These are phyloP conservation scores for Guadua angustifolia DNA, from an alignment of 176 grass and related monocot genomes.

Conservation along the genomic window DNA sequence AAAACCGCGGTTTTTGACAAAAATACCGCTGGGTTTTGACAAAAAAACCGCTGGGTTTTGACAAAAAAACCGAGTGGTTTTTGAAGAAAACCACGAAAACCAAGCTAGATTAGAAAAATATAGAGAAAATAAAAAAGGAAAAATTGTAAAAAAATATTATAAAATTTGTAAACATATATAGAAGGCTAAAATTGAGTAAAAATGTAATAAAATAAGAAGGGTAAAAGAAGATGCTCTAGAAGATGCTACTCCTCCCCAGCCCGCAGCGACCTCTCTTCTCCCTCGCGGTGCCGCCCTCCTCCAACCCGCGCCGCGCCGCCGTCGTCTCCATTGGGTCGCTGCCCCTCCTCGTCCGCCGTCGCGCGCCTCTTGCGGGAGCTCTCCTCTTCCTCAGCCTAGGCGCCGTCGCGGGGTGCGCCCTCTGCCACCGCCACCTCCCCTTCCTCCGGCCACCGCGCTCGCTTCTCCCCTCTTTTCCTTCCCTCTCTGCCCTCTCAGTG, in stretches of 20 bases:
- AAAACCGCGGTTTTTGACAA: too few species aligned
- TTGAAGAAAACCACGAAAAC: too few species aligned
- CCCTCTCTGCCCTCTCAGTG: background rate
- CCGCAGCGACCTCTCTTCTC: constrained; percentile 34
- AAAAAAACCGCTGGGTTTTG: too few species aligned
- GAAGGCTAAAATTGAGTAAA: too few species aligned
- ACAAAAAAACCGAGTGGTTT: too few species aligned
- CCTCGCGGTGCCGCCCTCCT: background rate
- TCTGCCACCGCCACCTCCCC: constrained; percentile 39
- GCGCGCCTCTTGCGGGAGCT: constrained; percentile 47
- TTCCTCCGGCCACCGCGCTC: constrained; percentile 35
- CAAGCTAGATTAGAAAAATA: too few species aligned
- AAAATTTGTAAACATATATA: too few species aligned
- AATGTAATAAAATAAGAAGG: too few species aligned
- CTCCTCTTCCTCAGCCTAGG: constrained; percentile 66
- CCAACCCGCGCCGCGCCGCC: background rate
- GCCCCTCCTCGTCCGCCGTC: constrained; percentile 14
- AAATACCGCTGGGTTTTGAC: too few species aligned
- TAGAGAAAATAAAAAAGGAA: too few species aligned
- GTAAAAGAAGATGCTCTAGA: background rate
- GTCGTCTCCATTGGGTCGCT: background rate
- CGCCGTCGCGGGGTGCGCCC: constrained; percentile 42
- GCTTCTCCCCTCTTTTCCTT: background rate
- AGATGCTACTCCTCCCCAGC: constrained; percentile 44
- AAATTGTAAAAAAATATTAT: too few species aligned